Base-by-base conservation (phyloP, 2,329 filamentous ascomycete species). In the Colletotrichum scovillei region DNA sequence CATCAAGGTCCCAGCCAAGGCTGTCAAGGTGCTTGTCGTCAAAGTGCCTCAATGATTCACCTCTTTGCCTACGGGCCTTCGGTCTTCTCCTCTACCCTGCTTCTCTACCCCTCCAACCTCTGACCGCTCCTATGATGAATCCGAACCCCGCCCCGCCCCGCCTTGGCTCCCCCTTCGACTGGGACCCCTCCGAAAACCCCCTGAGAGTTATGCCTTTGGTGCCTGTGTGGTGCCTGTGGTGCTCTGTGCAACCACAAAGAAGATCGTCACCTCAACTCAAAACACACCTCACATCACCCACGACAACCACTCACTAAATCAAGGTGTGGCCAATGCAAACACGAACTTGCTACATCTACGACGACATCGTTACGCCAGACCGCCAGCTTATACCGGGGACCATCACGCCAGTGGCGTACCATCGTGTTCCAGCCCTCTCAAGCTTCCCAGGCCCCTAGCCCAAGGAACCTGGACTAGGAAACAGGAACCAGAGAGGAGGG, bases 91-190 rank as follows among this genome's bases (percentile, higher is more conserved):
- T 5, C 1, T 53, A n/a, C 11, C n/a, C 7, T 12, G 30, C 28
- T 24, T 53, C 2, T 4, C 11, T 26, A n/a, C 22, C 46, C 12
- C 6, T n/a, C 22, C 30, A 30, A 11, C 55, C 22, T 70, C 49
- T 73, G 67, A 73, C 70, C 70, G 67, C 70, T 73, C 56, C 70
- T 70, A 60, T 73, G 70, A 62, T 70, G 56, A 62, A 42, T 26
- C 22, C 16, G 35, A 24, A 57, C 67, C 70, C 70, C 60, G 60
- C 67, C 67, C 70, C 70, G 67, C 67, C 70, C 67, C 70, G 60
- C 60, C 70, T 62, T 62, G 60, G 70, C 67, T 38, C 49, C 46
- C 22, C 42, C 14, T 35, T 52, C n/a, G 42, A 49, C 42, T n/a
- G 16, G 46, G 24, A 42, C 67, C 60, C 70, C 66, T 69, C 63